Percentiles rank a stretch among this genome's conserved stretches.
phyloP scores from a whole-genome alignment of 2,329 filamentous ascomycete genomes.

The Fusarium scirpi region DNA sequence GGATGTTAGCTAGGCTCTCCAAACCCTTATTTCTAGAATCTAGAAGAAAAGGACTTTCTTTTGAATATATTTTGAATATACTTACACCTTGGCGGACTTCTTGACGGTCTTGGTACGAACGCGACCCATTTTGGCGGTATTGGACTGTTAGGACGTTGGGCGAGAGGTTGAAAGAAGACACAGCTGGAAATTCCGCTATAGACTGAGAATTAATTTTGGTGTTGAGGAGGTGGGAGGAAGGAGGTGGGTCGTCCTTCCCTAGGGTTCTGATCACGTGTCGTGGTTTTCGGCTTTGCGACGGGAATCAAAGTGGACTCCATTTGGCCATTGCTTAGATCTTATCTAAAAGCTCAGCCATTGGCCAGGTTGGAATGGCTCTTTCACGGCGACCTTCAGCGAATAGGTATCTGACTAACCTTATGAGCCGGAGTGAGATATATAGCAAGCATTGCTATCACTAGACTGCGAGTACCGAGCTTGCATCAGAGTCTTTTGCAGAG shows the following conservation, averaged over 20 bases:
- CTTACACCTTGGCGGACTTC: slow-evolving; percentile 88
- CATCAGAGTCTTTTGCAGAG: background rate
- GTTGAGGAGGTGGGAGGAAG: slow-evolving; percentile 14
- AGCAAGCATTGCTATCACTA: background rate
- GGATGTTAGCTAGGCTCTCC: no score
- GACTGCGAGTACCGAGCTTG: background rate
- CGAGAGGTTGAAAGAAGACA: slow-evolving; percentile 49
- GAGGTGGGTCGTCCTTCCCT: slow-evolving; percentile 32
- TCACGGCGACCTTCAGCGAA: background rate
- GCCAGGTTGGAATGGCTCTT: background rate
- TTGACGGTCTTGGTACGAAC: slow-evolving; percentile 78
- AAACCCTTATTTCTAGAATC: background rate
- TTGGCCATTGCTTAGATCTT: background rate
- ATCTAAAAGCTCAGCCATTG: background rate
- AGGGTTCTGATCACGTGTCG: slow-evolving; percentile 46
- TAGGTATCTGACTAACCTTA: background rate
- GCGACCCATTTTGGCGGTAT: slow-evolving; percentile 75
- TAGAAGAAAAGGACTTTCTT: background rate
- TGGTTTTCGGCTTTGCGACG: background rate
- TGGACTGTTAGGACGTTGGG: slow-evolving; percentile 54
- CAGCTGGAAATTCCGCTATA: slow-evolving; percentile 41
- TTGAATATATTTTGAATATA: background rate
- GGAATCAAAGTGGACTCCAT: background rate
- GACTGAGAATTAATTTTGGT: slow-evolving; percentile 48
- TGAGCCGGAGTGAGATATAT: background rate